Base-by-base conservation (phyloP, 805 yeast genomes). In the Starmerella gropengiesseri region DNA sequence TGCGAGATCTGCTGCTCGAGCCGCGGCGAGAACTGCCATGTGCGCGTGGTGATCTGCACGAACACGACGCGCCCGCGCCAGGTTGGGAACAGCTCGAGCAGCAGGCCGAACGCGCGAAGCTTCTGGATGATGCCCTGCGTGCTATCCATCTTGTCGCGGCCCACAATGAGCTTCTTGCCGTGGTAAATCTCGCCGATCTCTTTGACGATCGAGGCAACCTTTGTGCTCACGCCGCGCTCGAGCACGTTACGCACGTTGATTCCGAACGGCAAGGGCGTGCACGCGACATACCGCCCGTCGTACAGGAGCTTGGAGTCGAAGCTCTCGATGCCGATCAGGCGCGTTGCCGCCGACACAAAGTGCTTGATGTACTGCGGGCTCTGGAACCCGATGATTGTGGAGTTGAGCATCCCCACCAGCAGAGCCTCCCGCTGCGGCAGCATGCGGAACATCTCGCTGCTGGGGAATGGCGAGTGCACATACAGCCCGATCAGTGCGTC, bases 111-210 rank as follows among this genome's bases (percentile, higher is more conserved):
- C 0, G 96, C 96, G 61, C 85, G 81, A 29, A 91, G 65, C 61
- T 91, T 91, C 63, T 91, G 97, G 4, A 83, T 76, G 22, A 91
- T 94, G 25, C 98, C 97, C 48, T 95, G 75, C 17, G 89, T 95
- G 8, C 80, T 66, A 60, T 91, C 97, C 47, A 91, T 71, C 47
- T 97, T 68, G 59, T 91, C 99, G 59, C 98, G 76, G 23, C 98
- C 98, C 31, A 91, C 81, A 52, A 91, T 82, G 50, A 91, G 75
- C 60, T 79, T 82, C 47, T 63, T 60, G 49, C 62, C 65, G 3
- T 60, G 61, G 45, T 66, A 64, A n/a, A 65, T 52, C 4, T 53
- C 58, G 11, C 73, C 70, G 46, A 91, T 73, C 3, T 82, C 77
- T 18, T 65, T 47, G 9, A 82, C 78, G 57, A 83, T 81, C 20